Evolutionary conservation across 257 asterid species (phyloP).

Genomic region (Fraxinus americana): DNA sequence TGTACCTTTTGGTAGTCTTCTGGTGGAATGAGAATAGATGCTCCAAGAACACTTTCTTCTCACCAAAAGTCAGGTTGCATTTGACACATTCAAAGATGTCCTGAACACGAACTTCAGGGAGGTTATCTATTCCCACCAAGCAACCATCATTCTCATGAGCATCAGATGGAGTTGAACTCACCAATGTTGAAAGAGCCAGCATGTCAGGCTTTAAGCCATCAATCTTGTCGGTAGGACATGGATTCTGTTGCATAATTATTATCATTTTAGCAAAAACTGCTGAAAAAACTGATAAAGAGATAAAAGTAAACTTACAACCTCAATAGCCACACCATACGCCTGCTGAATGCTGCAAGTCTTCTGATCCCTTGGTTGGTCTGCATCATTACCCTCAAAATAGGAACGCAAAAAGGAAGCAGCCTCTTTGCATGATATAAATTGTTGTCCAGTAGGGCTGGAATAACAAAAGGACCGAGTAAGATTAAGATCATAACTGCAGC

Average conservation of each 20-base stretch:
- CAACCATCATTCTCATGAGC: conserved; percentile 40
- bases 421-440: conserved; percentile 85
- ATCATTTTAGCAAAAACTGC: conserved; percentile 25
- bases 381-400: conserved; percentile 48
- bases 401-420: conserved; percentile 73
- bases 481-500: conserved; percentile 17
- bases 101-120: conserved; percentile 84
- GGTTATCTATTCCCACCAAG: conserved; percentile 70
- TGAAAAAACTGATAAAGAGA: conserved; percentile 1
- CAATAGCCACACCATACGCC: conserved; percentile 42
- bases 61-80: conserved; percentile 72
- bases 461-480: conserved; percentile 25
- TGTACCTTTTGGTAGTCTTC: conserved; percentile 78
- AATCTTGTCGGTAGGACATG: conserved; percentile 35
- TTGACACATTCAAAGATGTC: conserved; percentile 83
- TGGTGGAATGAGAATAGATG: conserved; percentile 83
- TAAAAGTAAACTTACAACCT: conserved; percentile 46
- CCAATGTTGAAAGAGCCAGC: conserved; percentile 43
- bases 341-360: conserved; percentile 48
- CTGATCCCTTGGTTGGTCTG: conserved; percentile 47
- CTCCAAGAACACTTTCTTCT: conserved; percentile 73
- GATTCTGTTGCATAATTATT: conserved; percentile 53
- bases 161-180: conserved; percentile 35
- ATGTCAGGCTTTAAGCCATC: conserved; percentile 29
- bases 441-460: conserved; percentile 84